Percentiles rank a stretch among this genome's conserved stretches.
Evolutionary conservation across 2,329 filamentous ascomycete genomes (phyloP).

Genomic region (Macrophomina pseudophaseolina): DNA sequence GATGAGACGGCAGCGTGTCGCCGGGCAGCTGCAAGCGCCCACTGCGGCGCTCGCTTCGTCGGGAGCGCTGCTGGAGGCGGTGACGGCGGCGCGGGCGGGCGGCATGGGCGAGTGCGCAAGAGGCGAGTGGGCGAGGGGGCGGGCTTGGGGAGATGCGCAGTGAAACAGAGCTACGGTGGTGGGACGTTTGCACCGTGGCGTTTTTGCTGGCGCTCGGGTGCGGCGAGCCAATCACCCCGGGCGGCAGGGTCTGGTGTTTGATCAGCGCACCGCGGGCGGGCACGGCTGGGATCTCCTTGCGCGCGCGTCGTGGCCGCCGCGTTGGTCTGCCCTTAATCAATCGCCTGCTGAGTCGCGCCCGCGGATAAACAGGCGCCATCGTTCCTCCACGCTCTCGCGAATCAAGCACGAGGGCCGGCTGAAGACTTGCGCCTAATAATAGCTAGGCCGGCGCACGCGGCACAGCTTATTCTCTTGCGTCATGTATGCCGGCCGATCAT

Average conservation of each 20-base stretch:
- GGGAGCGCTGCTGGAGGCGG: constrained; percentile 2
- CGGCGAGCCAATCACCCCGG: not conserved
- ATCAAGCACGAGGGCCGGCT: constrained; percentile 4
- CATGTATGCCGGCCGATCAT: constrained; percentile 2
- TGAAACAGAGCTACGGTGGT: constrained; percentile 13
- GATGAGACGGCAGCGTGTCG: not conserved
- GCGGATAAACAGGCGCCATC: constrained; percentile 11
- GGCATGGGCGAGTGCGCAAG: not conserved
- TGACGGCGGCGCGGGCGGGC: not conserved
- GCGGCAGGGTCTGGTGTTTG: constrained; percentile 5
- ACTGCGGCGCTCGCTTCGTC: not conserved
- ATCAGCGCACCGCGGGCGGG: constrained; percentile 6
- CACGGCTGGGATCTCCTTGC: constrained; percentile 15
- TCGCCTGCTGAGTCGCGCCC: constrained; percentile 8
- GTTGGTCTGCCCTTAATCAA: constrained; percentile 7
- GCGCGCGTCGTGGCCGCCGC: constrained; percentile 1
- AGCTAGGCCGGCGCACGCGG: not conserved
- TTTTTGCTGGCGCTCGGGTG: constrained; percentile 15
- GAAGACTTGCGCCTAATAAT: constrained; percentile 17
- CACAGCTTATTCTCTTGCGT: not conserved
- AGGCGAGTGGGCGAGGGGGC: not conserved
- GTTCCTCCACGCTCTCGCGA: not conserved
- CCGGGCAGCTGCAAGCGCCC: constrained; percentile 4
- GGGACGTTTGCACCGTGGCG: constrained; percentile 18
- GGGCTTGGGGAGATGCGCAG: not conserved